Conservation (phyloP, 768 basidiomycete genomes). For the Trametes cubensis region DNA sequence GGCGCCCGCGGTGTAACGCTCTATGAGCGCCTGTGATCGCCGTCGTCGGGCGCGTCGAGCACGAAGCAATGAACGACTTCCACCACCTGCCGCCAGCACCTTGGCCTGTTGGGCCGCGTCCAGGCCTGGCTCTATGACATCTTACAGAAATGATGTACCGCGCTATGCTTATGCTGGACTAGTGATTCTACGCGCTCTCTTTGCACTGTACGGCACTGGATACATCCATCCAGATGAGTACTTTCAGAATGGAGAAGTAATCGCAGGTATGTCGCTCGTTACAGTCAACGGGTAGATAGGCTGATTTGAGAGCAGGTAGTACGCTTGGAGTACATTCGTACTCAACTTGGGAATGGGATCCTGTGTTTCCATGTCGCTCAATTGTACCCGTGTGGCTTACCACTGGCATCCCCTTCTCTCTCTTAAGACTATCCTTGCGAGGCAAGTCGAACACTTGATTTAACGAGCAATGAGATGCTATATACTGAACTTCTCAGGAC, state of each 20-base stretch:
- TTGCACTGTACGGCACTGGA: conserved; percentile 39
- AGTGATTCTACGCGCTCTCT: conserved; percentile 26
- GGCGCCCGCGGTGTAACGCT: no score
- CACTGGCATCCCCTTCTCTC: conserved; percentile 38
- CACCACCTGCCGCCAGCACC: no score
- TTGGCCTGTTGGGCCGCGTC: no score
- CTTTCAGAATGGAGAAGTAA: conserved; percentile 45
- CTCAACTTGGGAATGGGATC: conserved; percentile 44
- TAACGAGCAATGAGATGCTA: background rate
- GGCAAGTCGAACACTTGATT: conserved; percentile 28
- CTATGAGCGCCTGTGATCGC: no score
- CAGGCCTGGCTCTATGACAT: no score
- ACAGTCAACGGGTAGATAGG: no score
- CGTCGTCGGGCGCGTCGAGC: no score
- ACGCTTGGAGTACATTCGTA: conserved; percentile 34
- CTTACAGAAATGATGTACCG: background rate
- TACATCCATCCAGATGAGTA: conserved; percentile 48
- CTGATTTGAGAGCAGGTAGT: conserved; percentile 26
- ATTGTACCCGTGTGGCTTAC: conserved; percentile 37
- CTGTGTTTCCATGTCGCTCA: conserved; percentile 40
- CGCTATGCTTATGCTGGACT: conserved; percentile 23
- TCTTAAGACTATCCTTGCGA: conserved; percentile 23
- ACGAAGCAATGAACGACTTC: no score
- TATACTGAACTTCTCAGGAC: conserved; percentile 14
- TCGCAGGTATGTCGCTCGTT: conserved; percentile 34